These are phyloP conservation scores for Podaxis sp. DNA, from an alignment of 768 basidiomycete genomes.

Conservation along the genomic window DNA sequence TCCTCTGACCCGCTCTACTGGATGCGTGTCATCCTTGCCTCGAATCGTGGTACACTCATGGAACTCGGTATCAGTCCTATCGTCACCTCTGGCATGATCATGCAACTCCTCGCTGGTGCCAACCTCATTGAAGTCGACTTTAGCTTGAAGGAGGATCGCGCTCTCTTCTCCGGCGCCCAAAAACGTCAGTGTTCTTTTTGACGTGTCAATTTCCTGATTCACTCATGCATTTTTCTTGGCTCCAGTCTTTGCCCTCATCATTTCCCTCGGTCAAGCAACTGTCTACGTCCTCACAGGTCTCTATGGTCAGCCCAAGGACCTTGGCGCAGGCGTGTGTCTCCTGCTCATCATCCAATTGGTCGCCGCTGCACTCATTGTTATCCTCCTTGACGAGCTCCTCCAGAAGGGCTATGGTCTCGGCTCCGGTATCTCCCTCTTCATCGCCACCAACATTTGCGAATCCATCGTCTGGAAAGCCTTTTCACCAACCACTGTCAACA, in stretches of 20 bases:
- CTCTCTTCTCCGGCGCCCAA: conserved; percentile 93
- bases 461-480: conserved; percentile 99
- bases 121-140: conserved; percentile 99
- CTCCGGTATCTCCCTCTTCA: conserved; percentile 97
- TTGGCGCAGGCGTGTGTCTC: conserved; percentile 96
- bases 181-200: conserved; percentile 65
- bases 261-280: conserved; percentile 93
- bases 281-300: conserved; percentile 97
- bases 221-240: conserved; percentile 1
- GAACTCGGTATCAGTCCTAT: conserved; percentile 98
- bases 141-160: conserved; percentile 93
- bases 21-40: conserved; percentile 99
- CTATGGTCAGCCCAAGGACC: conserved; percentile 89
- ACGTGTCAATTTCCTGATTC: neutral
- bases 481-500: conserved; percentile 97
- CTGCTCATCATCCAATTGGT: conserved; percentile 96
- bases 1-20: conserved; percentile 99
- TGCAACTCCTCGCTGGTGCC: conserved; percentile 97
- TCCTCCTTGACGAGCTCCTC: conserved; percentile 96
- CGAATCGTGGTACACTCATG: conserved; percentile 98
- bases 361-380: conserved; percentile 92
- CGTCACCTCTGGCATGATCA: conserved; percentile 98
- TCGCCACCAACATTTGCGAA: conserved; percentile 99
- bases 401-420: conserved; percentile 99
- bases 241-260: conserved; percentile 94